These are phyloP conservation scores for Cruciata laevipes DNA, from an alignment of 257 asterid genomes.

Conservation along the genomic window DNA sequence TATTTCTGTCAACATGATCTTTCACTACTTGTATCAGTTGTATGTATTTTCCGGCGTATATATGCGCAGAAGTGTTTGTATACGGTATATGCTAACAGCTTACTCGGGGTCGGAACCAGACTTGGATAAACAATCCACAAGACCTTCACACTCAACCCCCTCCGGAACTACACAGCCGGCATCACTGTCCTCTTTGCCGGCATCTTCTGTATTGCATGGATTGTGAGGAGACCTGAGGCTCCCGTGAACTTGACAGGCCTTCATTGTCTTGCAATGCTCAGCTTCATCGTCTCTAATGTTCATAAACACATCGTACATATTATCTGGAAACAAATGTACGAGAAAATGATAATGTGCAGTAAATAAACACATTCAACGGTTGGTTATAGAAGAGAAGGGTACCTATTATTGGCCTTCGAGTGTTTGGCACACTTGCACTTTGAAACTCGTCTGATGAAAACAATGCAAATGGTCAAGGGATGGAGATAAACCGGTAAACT, in stretches of 20 bases:
- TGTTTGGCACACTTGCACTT: slow-evolving; percentile 65
- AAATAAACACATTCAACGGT: not conserved
- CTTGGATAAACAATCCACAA: slow-evolving; percentile 64
- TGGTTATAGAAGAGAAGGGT: not conserved
- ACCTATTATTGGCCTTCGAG: slow-evolving; percentile 91
- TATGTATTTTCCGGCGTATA: not conserved
- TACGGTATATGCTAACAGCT: slow-evolving; percentile 3
- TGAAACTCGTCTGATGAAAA: slow-evolving; percentile 77
- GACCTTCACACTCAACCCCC: slow-evolving; percentile 60
- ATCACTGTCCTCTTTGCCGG: slow-evolving; percentile 32
- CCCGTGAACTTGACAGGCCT: slow-evolving; percentile 88
- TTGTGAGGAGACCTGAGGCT: slow-evolving; percentile 81
- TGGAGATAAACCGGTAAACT: not conserved
- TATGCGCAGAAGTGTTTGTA: not conserved
- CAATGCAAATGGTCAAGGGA: not conserved
- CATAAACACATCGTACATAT: slow-evolving; percentile 71
- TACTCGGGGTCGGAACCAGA: slow-evolving; percentile 41
- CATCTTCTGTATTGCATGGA: slow-evolving; percentile 22
- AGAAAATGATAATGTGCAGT: not conserved
- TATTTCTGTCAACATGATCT: not conserved
- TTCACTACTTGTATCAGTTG: not conserved
- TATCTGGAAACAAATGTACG: slow-evolving; percentile 37
- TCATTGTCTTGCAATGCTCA: slow-evolving; percentile 98
- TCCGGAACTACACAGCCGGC: slow-evolving; percentile 32
- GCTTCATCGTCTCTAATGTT: slow-evolving; percentile 96